These are phyloP conservation scores for Teratosphaeria destructans DNA, from an alignment of 2,329 filamentous ascomycete species.

Conservation along the genomic window DNA sequence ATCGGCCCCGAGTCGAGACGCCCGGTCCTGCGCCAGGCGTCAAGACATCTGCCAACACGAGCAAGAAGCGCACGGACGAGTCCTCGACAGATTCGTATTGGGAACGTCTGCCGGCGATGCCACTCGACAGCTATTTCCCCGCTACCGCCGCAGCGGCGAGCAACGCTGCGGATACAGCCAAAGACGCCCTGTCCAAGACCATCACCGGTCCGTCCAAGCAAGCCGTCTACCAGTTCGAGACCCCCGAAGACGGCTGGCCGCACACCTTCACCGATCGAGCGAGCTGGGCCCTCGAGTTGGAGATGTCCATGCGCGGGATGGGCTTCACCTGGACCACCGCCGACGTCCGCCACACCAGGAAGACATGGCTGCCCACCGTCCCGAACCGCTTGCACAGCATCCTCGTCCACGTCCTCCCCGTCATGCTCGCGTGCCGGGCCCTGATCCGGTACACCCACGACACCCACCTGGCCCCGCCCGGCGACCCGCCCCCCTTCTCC, in stretches of 20 bases:
- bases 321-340: slow-evolving; percentile 38
- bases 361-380: slow-evolving; percentile 34
- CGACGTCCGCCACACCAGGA: slow-evolving; percentile 34
- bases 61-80: background rate
- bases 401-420: slow-evolving; percentile 28
- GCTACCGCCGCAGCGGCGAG: background rate
- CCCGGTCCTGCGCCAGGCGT: slow-evolving; percentile 19
- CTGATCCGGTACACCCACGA: slow-evolving; percentile 27
- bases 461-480: slow-evolving; percentile 14
- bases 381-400: slow-evolving; percentile 32
- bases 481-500: slow-evolving; percentile 23
- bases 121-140: slow-evolving; percentile 6
- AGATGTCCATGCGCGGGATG: slow-evolving; percentile 34
- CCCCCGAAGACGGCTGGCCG: slow-evolving; percentile 31
- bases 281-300: slow-evolving; percentile 36
- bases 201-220: slow-evolving; percentile 16
- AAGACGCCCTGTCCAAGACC: slow-evolving; percentile 9
- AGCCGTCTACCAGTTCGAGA: slow-evolving; percentile 26
- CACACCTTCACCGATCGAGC: slow-evolving; percentile 29
- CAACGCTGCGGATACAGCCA: slow-evolving; percentile 1
- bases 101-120: slow-evolving; percentile 5
- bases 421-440: slow-evolving; percentile 27
- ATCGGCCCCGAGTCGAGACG: slow-evolving; percentile 24
- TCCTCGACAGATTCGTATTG: background rate
- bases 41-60: slow-evolving; percentile 2